Evolutionary conservation across 2,329 filamentous ascomycete genomes (phyloP).

Genomic region (Didymella pomorum): DNA sequence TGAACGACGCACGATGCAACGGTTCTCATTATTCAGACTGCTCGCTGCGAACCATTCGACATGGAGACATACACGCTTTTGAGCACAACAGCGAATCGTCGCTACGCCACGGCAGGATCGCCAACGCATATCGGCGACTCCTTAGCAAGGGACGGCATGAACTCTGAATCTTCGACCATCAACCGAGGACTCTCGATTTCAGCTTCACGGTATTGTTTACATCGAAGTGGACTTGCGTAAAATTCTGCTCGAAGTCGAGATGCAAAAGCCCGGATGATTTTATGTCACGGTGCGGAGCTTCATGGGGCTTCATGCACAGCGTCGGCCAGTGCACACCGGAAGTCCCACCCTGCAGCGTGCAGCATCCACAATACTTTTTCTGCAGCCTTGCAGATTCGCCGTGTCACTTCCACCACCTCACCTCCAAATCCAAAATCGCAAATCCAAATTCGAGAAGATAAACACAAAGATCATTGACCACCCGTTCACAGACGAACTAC

Average conservation of each 20-base stretch:
- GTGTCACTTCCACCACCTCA: conserved; percentile 2
- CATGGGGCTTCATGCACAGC: conserved; percentile 7
- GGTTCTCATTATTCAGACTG: neutral
- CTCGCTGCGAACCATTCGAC: neutral
- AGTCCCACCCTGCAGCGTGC: conserved; percentile 13
- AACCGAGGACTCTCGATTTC: neutral
- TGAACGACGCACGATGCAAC: neutral
- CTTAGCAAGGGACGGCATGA: conserved; percentile 8
- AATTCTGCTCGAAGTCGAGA: conserved; percentile 7
- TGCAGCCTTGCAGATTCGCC: conserved; percentile 4
- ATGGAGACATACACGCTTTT: conserved; percentile 5
- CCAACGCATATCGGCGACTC: conserved; percentile 19
- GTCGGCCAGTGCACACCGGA: conserved; percentile 14
- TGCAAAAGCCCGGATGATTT: conserved; percentile 4
- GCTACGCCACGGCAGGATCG: conserved; percentile 24
- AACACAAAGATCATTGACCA: conserved; percentile 5
- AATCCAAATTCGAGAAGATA: too few species aligned
- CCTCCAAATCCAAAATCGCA: neutral
- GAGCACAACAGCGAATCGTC: conserved; percentile 24
- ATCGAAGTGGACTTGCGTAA: conserved; percentile 5
- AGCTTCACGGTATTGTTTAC: neutral
- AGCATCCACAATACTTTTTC: conserved; percentile 7
- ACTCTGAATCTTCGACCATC: neutral
- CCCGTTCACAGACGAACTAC: neutral
- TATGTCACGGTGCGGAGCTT: conserved; percentile 12